A percentile compares a stretch with the other conserved stretches of the same genome.
Evolutionary conservation across 345 rosid genomes (phyloP).

Genomic region (Aquilaria sinensis): DNA sequence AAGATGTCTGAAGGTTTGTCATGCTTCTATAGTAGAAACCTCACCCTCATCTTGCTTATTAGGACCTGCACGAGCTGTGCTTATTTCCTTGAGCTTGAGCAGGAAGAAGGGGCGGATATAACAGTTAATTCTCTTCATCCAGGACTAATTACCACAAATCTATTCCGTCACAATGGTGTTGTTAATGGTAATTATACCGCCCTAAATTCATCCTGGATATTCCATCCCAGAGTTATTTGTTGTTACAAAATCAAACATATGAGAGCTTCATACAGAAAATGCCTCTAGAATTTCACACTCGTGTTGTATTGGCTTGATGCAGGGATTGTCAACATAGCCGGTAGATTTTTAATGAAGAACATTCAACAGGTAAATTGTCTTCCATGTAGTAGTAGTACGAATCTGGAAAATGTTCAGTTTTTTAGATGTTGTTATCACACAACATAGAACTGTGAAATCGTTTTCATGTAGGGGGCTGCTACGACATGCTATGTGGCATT

Average conservation of each 20-base stretch:
- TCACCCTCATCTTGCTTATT: neutral
- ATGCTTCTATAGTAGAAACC: neutral
- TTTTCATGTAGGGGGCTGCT: conserved; percentile 56
- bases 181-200: conserved; percentile 24
- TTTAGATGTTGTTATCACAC: neutral
- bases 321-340: conserved; percentile 33
- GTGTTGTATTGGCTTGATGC: conserved; percentile 13
- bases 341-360: conserved; percentile 40
- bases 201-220: too few relatives aligned
- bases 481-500: conserved; percentile 65
- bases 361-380: conserved; percentile 46
- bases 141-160: conserved; percentile 51
- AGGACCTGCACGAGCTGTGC: neutral
- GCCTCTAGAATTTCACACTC: neutral
- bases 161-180: conserved; percentile 40
- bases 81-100: conserved; percentile 10
- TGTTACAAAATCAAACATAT: neutral
- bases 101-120: conserved; percentile 52
- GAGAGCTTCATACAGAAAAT: neutral
- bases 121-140: conserved; percentile 73
- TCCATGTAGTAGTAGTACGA: neutral
- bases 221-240: neutral
- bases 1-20: conserved; percentile 35
- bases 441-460: neutral
- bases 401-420: neutral